phyloP scores from a whole-genome alignment of 306 rosid species.

The Medicago arabica region DNA sequence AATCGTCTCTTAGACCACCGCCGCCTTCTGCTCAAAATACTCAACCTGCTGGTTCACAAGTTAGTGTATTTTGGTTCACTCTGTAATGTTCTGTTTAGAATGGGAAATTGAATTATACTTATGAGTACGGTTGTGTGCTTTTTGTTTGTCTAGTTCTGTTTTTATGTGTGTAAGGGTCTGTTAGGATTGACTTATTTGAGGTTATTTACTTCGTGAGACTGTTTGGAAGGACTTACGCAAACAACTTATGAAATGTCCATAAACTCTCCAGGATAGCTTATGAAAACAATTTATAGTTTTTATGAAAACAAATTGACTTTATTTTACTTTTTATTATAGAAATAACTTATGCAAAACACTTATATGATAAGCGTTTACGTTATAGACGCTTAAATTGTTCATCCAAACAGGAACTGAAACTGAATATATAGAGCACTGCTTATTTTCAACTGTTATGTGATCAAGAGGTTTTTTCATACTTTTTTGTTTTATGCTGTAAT shows the following conservation, averaged over 20 bases:
- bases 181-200: background rate
- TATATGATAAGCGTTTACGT: background rate
- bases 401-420: background rate
- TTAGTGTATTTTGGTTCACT: slow-evolving; percentile 53
- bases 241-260: background rate
- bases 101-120: slow-evolving; percentile 13
- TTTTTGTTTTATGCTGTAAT: slow-evolving; percentile 8
- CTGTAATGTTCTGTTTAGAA: background rate
- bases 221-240: background rate
- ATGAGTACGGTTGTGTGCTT: slow-evolving; percentile 29
- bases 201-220: background rate
- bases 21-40: slow-evolving; percentile 48
- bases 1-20: slow-evolving; percentile 75
- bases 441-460: background rate
- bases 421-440: background rate
- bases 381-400: background rate
- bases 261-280: background rate
- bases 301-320: background rate
- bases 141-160: slow-evolving; percentile 3
- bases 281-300: background rate
- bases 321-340: background rate
- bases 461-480: slow-evolving; percentile 8
- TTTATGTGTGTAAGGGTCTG: background rate
- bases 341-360: background rate
- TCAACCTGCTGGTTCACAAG: slow-evolving; percentile 76